Base-by-base conservation (phyloP, 1,284 basidiomycete genomes). In the Ustilago trichophora region DNA sequence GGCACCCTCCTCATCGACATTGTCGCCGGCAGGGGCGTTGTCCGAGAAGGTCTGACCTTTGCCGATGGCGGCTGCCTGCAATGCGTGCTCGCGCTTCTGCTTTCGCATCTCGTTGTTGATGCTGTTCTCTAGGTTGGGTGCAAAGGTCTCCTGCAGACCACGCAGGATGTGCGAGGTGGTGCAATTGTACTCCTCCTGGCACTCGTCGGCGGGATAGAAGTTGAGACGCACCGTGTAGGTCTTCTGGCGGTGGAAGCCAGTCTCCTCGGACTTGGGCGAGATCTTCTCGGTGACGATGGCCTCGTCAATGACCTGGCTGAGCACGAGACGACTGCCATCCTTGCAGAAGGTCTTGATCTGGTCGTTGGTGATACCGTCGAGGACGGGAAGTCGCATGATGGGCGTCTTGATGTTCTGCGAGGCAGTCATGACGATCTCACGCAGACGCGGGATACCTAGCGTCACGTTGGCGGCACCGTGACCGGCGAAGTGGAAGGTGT, bases 401-500 rank as follows among this genome's bases (percentile, higher is more conserved):
- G 96, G 96, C 3, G 95, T 99, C 83, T 94, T 94, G 55, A 95
- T 96, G 76, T 94, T 91, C 73, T 89, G 88, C 6, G 96, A 95
- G 6, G 96, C 96, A 0, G 96, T 98, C 94, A 98, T 98, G 78
- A 99, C 92, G 76, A 99, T 98, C 84, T 99, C 96, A 82, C 95
- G 89, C 21, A 99, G 85, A 83, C 96, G 94, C 41, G 96, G 96
- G 73, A 99, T 98, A 87, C 96, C 96, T 42, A 99, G 87, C 2
- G 96, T 99, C 65, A 99, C 96, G 82, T 99, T 99, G 32, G 96
- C 95, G 56, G 96, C 95, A 83, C 96, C 96, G 82, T 98, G 96
- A 74, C 95, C 93, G 90, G 78, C 54, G 82, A 98, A 97, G 85
- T 99, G 96, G 88, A 99, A 99, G 9, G 96, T 99, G 83, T 99